Percentiles rank a stretch among this genome's conserved stretches.
Evolutionary conservation across 2,329 filamentous ascomycete genomes (phyloP).

Genomic region (Rugonectria rugulosa): DNA sequence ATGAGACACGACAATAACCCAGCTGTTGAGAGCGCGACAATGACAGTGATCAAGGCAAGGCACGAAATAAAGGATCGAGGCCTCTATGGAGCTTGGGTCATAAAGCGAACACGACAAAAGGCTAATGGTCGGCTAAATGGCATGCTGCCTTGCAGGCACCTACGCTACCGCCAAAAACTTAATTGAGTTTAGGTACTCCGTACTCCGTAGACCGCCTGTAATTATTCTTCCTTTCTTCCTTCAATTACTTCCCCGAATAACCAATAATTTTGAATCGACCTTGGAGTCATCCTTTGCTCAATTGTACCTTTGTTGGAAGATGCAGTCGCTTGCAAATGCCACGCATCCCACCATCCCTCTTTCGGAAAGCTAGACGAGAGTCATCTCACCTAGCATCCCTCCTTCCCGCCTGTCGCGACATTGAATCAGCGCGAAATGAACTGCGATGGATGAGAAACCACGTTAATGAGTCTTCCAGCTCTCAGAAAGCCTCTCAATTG

Average conservation of each 20-base stretch:
- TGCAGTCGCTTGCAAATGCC: conserved; percentile 58
- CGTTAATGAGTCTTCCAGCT: conserved; percentile 45
- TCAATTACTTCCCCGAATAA: no score
- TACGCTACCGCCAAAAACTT: no score
- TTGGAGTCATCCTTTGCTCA: background rate
- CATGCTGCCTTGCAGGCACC: conserved; percentile 1
- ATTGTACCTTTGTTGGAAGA: conserved; percentile 15
- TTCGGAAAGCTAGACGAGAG: conserved; percentile 61
- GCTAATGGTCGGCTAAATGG: conserved; percentile 43
- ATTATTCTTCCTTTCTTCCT: no score
- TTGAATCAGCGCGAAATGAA: conserved; percentile 72
- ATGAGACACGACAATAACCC: conserved; percentile 17
- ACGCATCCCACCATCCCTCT: conserved; percentile 65
- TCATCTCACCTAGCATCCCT: conserved; percentile 66
- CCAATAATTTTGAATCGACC: background rate
- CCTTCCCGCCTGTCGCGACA: conserved; percentile 68
- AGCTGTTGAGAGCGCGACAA: conserved; percentile 6
- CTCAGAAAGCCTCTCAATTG: conserved; percentile 37
- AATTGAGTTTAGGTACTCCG: no score
- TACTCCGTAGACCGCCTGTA: no score
- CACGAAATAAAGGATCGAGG: conserved; percentile 24
- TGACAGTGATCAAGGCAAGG: conserved; percentile 22
- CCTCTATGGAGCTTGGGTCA: conserved; percentile 21
- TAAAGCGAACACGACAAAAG: conserved; percentile 24
- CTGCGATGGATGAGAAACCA: conserved; percentile 76